Percentiles rank a stretch among this genome's conserved stretches.
Evolutionary conservation across 2,329 filamentous ascomycete species (phyloP).

Genomic region (Fusarium pininemorale): DNA sequence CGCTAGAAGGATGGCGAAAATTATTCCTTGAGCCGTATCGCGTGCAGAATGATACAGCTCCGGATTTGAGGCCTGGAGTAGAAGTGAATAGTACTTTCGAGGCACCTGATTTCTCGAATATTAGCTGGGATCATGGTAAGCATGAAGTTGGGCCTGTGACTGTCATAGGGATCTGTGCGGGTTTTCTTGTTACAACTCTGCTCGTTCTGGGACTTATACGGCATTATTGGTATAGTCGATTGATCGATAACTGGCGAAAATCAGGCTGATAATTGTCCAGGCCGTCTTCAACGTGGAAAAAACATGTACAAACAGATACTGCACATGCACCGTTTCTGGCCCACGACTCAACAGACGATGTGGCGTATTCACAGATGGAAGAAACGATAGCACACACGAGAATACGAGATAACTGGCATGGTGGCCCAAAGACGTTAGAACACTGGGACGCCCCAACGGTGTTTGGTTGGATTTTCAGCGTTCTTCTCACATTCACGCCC

Average conservation of each 20-base stretch:
- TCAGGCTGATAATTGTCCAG: neutral
- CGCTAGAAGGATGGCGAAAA: neutral
- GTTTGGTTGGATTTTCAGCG: neutral
- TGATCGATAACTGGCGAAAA: neutral
- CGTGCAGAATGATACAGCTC: neutral
- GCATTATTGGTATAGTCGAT: neutral
- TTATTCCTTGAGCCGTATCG: neutral
- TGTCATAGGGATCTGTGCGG: neutral
- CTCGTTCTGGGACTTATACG: neutral
- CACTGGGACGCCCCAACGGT: neutral
- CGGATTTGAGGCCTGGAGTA: neutral
- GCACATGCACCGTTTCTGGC: neutral
- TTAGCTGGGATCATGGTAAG: neutral
- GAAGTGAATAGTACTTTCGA: neutral
- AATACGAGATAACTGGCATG: neutral
- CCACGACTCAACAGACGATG: neutral
- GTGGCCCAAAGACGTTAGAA: neutral
- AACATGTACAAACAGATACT: neutral
- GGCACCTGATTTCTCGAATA: neutral
- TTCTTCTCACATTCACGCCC: neutral
- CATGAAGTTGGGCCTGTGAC: neutral
- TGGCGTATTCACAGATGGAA: neutral
- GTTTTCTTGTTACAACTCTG: neutral
- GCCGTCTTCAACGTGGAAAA: neutral
- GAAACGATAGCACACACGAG: neutral